Percentiles rank a stretch among this genome's conserved stretches.
These are phyloP conservation scores for Phytopythium sindhum DNA, from an alignment of 352 stramenopile genomes.

Conservation along the genomic window DNA sequence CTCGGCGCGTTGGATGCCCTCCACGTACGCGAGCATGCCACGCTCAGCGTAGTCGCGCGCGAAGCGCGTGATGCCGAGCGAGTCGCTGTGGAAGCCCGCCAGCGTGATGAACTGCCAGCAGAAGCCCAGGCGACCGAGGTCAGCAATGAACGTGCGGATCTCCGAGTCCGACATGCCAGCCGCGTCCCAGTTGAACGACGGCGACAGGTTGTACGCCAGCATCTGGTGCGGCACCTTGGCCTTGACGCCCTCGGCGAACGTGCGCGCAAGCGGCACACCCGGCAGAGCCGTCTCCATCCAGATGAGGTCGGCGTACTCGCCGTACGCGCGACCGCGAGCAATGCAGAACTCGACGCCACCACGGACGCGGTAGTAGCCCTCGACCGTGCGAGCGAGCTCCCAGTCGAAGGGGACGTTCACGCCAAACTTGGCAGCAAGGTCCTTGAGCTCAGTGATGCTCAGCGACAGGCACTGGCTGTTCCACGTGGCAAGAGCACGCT, in stretches of 20 bases:
- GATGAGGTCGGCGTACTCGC: constrained; percentile 95
- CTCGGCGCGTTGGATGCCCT: constrained; percentile 95
- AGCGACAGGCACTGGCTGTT: constrained; percentile 77
- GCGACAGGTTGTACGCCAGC: constrained; percentile 98
- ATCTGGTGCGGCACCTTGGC: constrained; percentile 93
- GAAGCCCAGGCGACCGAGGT: constrained; percentile 94
- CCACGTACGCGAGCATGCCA: constrained; percentile 95
- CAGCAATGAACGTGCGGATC: constrained; percentile 94
- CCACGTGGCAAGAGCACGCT: constrained; percentile 69
- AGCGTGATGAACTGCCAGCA: constrained; percentile 99
- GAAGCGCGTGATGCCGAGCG: constrained; percentile 94
- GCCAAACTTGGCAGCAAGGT: constrained; percentile 71
- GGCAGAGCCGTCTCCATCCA: constrained; percentile 98
- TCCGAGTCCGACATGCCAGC: constrained; percentile 94
- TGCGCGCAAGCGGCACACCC: constrained; percentile 91
- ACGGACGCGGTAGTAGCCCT: constrained; percentile 97
- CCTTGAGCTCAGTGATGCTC: constrained; percentile 73
- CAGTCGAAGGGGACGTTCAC: constrained; percentile 93
- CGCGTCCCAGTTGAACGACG: constrained; percentile 98
- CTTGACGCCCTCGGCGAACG: constrained; percentile 94
- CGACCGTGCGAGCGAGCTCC: constrained; percentile 93
- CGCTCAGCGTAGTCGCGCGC: constrained; percentile 90
- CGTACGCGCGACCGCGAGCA: constrained; percentile 93
- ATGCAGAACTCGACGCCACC: constrained; percentile 97
- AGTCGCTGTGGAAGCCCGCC: constrained; percentile 97